These are phyloP conservation scores for Cardamine occulta DNA, from an alignment of 345 rosid genomes.

Conservation along the genomic window DNA sequence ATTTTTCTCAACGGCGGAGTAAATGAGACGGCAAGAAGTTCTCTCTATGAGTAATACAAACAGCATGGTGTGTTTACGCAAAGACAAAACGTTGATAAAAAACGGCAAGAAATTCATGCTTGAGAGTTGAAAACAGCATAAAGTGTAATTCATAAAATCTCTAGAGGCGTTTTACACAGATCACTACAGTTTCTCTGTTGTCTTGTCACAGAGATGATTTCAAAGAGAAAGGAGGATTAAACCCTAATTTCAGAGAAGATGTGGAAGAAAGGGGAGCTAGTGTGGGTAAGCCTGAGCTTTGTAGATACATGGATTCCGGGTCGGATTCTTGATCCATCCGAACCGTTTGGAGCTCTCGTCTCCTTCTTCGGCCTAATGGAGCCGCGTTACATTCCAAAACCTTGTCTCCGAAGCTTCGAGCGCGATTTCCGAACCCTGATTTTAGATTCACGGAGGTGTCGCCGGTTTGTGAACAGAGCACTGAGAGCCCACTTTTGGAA, in stretches of 20 bases:
- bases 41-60: neutral
- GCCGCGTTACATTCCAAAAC: constrained; percentile 36
- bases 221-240: constrained; percentile 22
- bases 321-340: constrained; percentile 37
- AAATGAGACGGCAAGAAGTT: constrained; percentile 28
- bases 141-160: neutral
- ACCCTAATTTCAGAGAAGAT: constrained; percentile 33
- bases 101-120: neutral
- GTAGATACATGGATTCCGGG: constrained; percentile 42
- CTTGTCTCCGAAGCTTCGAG: constrained; percentile 38
- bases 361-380: constrained; percentile 38
- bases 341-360: neutral
- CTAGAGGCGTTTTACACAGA: constrained; percentile 22
- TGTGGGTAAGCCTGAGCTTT: constrained; percentile 9
- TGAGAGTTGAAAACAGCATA: neutral
- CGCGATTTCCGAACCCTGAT: constrained; percentile 27
- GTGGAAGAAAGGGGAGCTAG: constrained; percentile 41
- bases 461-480: constrained; percentile 37
- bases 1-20: constrained; percentile 17
- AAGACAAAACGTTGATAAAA: neutral
- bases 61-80: constrained; percentile 9
- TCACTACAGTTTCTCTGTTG: neutral
- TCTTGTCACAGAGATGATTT: neutral
- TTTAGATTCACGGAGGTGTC: constrained; percentile 22
- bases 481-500: constrained; percentile 41